These are phyloP conservation scores for Eucalyptus lansdowneana DNA, from an alignment of 345 rosid species.

Conservation along the genomic window DNA sequence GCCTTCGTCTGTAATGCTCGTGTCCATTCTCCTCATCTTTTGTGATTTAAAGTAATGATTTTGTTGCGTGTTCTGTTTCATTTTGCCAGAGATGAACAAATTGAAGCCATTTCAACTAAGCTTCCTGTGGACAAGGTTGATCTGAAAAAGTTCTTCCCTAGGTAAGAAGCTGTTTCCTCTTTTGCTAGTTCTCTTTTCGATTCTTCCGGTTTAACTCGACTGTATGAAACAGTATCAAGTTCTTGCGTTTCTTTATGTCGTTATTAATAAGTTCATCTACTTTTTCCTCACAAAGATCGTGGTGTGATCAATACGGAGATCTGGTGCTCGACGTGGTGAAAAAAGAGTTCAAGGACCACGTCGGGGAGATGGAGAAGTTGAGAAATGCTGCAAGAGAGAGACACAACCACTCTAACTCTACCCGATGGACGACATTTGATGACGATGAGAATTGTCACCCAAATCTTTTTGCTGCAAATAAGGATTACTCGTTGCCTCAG, in stretches of 20 bases:
- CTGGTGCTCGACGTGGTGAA: slow-evolving; percentile 61
- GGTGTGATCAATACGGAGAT: slow-evolving; percentile 63
- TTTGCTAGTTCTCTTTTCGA: not conserved
- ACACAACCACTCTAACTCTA: slow-evolving; percentile 30
- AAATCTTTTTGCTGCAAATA: slow-evolving; percentile 31
- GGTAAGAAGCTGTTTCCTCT: slow-evolving; percentile 14
- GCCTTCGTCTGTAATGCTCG: not conserved
- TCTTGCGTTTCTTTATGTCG: not conserved
- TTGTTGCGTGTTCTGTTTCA: not conserved
- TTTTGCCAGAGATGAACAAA: slow-evolving; percentile 43
- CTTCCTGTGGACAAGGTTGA: slow-evolving; percentile 67
- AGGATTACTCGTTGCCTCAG: not conserved
- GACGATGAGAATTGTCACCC: slow-evolving; percentile 45
- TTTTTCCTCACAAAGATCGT: slow-evolving; percentile 22
- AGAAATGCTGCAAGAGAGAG: slow-evolving; percentile 31
- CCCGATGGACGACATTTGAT: slow-evolving; percentile 47
- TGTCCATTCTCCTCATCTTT: not conserved
- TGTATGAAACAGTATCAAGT: not conserved
- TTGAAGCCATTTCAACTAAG: slow-evolving; percentile 72
- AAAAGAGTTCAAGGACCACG: slow-evolving; percentile 70
- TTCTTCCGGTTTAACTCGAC: not conserved
- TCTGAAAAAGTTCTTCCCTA: slow-evolving; percentile 60
- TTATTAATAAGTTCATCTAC: not conserved
- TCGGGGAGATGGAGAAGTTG: slow-evolving; percentile 53
- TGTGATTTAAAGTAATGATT: not conserved